phyloP scores from a whole-genome alignment of 2,329 filamentous ascomycete species.

The Tolypocladium ovalisporum region DNA sequence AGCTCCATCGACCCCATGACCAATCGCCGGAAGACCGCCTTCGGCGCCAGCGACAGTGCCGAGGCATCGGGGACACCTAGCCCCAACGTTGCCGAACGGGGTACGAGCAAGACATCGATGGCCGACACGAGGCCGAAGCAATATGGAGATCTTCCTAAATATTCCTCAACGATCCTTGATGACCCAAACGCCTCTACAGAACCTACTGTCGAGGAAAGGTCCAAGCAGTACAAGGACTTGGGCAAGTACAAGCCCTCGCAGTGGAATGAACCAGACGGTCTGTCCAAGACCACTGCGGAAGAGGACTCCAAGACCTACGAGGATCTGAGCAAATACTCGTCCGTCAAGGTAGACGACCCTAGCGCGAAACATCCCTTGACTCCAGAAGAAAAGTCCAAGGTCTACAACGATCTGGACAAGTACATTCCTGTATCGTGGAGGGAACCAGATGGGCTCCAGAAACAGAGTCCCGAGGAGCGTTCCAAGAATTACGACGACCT shows the following conservation, averaged over 20 bases:
- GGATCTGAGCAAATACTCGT: constrained; percentile 23
- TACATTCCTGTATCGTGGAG: constrained; percentile 27
- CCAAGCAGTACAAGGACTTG: constrained; percentile 23
- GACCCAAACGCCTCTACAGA: constrained; percentile 13
- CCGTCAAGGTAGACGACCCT: constrained; percentile 10
- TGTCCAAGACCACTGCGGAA: constrained; percentile 14
- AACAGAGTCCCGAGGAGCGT: constrained; percentile 20
- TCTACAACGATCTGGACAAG: constrained; percentile 29
- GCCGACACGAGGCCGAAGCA: neutral
- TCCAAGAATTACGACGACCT: constrained; percentile 29
- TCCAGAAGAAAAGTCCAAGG: constrained; percentile 17
- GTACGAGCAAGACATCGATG: neutral
- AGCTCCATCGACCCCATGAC: constrained; percentile 45
- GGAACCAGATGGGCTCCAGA: constrained; percentile 26
- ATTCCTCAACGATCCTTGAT: constrained; percentile 18
- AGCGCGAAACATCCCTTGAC: constrained; percentile 13
- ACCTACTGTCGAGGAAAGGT: constrained; percentile 16
- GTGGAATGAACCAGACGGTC: constrained; percentile 12
- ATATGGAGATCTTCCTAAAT: constrained; percentile 19
- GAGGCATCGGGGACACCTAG: neutral
- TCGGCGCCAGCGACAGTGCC: neutral
- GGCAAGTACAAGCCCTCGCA: constrained; percentile 16
- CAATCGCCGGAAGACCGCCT: constrained; percentile 30
- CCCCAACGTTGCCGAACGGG: neutral
- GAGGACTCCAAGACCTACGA: constrained; percentile 18